Base-by-base conservation (phyloP, 768 basidiomycete genomes). In the Thelephora ganbajun region DNA sequence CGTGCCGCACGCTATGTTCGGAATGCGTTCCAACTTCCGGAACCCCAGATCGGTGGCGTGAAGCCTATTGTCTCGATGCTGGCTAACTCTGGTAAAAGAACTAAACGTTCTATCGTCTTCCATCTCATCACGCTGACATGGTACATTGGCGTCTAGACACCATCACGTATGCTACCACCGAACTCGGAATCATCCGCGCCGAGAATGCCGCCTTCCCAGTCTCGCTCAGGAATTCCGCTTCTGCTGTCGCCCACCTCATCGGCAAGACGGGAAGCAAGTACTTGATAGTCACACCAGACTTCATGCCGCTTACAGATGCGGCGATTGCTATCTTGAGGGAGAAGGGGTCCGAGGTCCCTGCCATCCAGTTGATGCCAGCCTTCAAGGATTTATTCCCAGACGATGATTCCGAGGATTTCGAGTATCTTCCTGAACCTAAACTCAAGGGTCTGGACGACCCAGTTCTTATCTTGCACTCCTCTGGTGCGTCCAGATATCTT, bases 211-310 rank as follows among this genome's bases (percentile, higher is more conserved):
- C 59, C 0, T 69, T 69, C 51, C 63, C 66, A 1, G 56, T 67
- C 37, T 63, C 65, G 5, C 52, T 55, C 2, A 56, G 64, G 3
- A 66, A 66, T 51, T 65, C 68, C 7, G 57, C 54, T 33, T 52
- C 51, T n/a, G 67, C 65, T 1, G 53, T 71, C 6, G 60, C 58
- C 0, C 64, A 69, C 52, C 56, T 71, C 5, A 51, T 69, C 9
- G 35, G 43, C 13, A 48, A 51, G 42, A 60, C 53, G 6, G 49
- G 51, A 2, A 51, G 53, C 2, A 54, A 46, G 1, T 57, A 61
- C 16, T 20, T 61, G 3, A 48, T 62, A 44, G 56, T 57, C 20
- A 53, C 53, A 30, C 47, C 46, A 5, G 59, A 61, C 35, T 39
- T 57, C 46, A 50, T 53, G 33, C 43, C 52, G 6, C 35, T 61